Base-by-base conservation (phyloP, 106 monocot genomes). In the Posidonia australis region DNA sequence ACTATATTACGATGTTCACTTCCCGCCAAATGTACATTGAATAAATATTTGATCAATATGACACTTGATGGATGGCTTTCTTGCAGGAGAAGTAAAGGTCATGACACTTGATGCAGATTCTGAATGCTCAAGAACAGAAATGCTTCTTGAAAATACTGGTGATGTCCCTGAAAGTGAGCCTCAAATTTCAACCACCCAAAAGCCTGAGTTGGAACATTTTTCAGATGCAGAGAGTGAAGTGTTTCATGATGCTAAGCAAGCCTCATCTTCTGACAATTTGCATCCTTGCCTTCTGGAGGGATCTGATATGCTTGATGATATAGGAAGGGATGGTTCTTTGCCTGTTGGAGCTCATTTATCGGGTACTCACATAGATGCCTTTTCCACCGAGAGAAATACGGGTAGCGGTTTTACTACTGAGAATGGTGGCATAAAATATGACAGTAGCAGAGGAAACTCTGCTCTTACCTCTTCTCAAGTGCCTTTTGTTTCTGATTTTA, bases 161-260 rank as follows among this genome's bases (percentile, higher is more conserved):
- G 67, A 44, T 71, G 43, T 46, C 20, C 3, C 24, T 65, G 49
- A 54, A 31, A 12, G 36, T 31, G 42, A 77, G 12, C 9, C 30
- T 58, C 28, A 18, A 13, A 58, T 58, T 22, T 31, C 30, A 29
- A n/a, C 10, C 19, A 44, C 28, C 9, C 20, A 53, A 9, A 55
- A 18, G 13, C 11, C 24, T 58, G 52, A 74, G 20, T 63, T 64
- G 41, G 71, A 70, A 25, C 46, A 60, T 26, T 51, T 47, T 36
- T 32, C 63, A 56, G 68, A 43, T 55, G 19, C 43, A 44, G 65
- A 65, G 13, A 36, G 30, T 17, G 59, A 47, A 54, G 43, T 62
- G 61, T 44, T 62, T 44, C 17, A 62, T 62, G 61, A 62, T 0
- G 13, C 61, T 42, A 10, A 43, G 30, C 30, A 20, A 54, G 21